These are phyloP conservation scores for Globisporangium emineosum DNA, from an alignment of 352 stramenopile species.

Conservation along the genomic window DNA sequence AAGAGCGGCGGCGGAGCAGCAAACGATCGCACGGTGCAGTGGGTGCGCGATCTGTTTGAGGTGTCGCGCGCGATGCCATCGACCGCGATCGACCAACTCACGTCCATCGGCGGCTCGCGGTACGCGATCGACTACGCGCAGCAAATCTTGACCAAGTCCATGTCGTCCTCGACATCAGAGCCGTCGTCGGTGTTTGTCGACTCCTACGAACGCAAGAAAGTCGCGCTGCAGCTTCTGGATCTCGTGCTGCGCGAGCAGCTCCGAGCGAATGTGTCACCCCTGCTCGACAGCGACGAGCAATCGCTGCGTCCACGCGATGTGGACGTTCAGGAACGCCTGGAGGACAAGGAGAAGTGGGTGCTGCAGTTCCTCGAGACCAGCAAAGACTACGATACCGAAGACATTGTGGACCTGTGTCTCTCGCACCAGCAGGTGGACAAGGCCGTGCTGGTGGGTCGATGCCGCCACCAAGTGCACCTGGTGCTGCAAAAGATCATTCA, in stretches of 20 bases:
- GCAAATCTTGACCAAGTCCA: conserved; percentile 31
- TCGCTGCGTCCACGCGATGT: conserved; percentile 22
- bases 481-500: conserved; percentile 55
- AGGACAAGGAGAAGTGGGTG: conserved; percentile 50
- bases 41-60: conserved; percentile 75
- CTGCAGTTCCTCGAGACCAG: conserved; percentile 52
- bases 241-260: conserved; percentile 63
- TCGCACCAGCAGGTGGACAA: conserved; percentile 63
- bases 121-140: conserved; percentile 61
- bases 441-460: conserved; percentile 52
- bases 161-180: conserved; percentile 13
- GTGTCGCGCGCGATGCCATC: conserved; percentile 67
- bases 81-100: conserved; percentile 67
- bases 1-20: conserved; percentile 10
- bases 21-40: conserved; percentile 38
- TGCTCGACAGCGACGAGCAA: conserved; percentile 6
- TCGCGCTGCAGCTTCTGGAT: conserved; percentile 52
- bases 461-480: conserved; percentile 40
- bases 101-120: conserved; percentile 42
- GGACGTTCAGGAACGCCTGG: conserved; percentile 12
- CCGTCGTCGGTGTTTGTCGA: conserved; percentile 27
- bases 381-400: conserved; percentile 51
- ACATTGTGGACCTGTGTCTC: conserved; percentile 70
- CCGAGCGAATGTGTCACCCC: conserved; percentile 19
- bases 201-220: conserved; percentile 37